These are phyloP conservation scores for Neoconidiobolus thromboides DNA, from an alignment of 371 early-diverging fungal genomes.

Conservation along the genomic window DNA sequence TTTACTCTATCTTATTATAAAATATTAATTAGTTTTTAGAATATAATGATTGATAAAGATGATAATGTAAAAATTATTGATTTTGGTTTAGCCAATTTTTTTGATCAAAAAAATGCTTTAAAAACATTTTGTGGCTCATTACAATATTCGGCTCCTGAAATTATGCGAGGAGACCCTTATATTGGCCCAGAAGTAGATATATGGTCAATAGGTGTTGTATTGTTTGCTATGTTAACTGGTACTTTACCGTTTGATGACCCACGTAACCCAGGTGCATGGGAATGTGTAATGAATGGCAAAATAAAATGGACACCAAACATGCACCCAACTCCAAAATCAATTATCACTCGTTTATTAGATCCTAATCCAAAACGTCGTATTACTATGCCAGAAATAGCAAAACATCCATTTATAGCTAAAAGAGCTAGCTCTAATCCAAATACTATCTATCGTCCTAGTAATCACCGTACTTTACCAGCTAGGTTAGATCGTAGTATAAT, in stretches of 20 bases:
- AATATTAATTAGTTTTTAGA: not conserved
- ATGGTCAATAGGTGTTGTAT: constrained; percentile 9
- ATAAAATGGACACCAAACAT: not conserved
- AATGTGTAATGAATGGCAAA: constrained; percentile 6
- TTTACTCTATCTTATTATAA: not conserved
- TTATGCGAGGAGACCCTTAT: constrained; percentile 9
- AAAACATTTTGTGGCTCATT: constrained; percentile 9
- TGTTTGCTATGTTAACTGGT: constrained; percentile 9
- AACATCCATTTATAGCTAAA: constrained; percentile 2
- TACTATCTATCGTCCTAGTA: not conserved
- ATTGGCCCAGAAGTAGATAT: constrained; percentile 9
- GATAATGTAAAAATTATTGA: constrained; percentile 7
- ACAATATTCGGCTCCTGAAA: constrained; percentile 8
- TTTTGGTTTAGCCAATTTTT: constrained; percentile 10
- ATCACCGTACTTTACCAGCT: not conserved
- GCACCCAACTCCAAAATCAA: not conserved
- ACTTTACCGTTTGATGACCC: constrained; percentile 9
- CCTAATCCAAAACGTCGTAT: constrained; percentile 5
- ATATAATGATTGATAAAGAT: constrained; percentile 6
- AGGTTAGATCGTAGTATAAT: not conserved
- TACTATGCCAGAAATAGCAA: not conserved
- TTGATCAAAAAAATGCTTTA: not conserved
- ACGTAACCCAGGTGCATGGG: constrained; percentile 7
- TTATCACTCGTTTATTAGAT: not conserved
- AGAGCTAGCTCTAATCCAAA: not conserved